Evolutionary conservation across 495 filamentous ascomycete species (phyloP), one percentile per base, ranked within the genome.

Genomic region (Parathielavia hyrcaniae): DNA sequence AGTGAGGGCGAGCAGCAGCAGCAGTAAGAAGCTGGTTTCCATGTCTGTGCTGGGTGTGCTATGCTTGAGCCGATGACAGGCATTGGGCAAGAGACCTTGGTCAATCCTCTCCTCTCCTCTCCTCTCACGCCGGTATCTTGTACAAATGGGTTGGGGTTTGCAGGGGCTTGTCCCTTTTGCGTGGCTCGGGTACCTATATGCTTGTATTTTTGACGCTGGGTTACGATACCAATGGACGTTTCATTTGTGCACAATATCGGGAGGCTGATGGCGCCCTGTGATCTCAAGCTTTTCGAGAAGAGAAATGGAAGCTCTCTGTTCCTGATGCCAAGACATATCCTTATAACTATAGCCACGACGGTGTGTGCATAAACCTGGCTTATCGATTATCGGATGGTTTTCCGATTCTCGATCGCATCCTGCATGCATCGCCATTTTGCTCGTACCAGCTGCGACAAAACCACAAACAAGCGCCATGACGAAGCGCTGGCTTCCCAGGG

Each of bases 401-500:
- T 48, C 53, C 26, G 35, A 19, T 8, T 17, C 44, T 47, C 34
- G 41, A 23, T 20, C 23, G 34, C 54, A 41, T 45, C 23, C 17
- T 8, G 8, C 45, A 38, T 48, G 47, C 22, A 40, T 38, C 23
- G 16, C 16, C 35, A 30, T 16, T 22, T n/a, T 13, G 35, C 14
- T 6, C 7, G 5, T 34, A n/a, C 35, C 34, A 35, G 50, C 41
- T 48, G 22, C 26, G 51, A 40, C 20, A 43, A 55, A 53, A 46
- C 20, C 32, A n/a, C n/a, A n/a, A n/a, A n/a, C 40, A 41, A 32
- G 8, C 46, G 40, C 49, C 22, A 74, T 75, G 74, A 67, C 61
- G 55, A 71, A 63, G 60, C 60, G 68, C 32, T 70, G 70, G 64
- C 65, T 72, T 43, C 59, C 67, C 11, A 61, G 68, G 50, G 69